Evolutionary conservation across 768 basidiomycete genomes (phyloP).

Genomic region (Rickenella mellea): DNA sequence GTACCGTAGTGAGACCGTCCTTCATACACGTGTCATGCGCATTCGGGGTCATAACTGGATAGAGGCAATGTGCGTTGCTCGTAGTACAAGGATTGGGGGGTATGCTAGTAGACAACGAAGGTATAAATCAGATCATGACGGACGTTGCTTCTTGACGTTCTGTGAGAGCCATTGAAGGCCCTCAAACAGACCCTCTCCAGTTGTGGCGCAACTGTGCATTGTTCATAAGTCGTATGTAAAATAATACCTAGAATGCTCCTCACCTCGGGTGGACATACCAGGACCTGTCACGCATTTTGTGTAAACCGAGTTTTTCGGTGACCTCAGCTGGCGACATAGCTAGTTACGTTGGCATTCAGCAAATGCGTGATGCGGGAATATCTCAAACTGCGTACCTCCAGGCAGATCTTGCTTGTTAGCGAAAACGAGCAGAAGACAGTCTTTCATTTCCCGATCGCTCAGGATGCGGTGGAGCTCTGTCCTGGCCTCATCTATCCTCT

Average conservation of each 20-base stretch:
- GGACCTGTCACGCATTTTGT: slow-evolving; percentile 92
- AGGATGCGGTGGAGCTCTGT: slow-evolving; percentile 93
- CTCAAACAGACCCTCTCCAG: slow-evolving; percentile 94
- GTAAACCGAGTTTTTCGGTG: slow-evolving; percentile 91
- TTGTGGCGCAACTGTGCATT: slow-evolving; percentile 74
- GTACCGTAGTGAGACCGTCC: no score
- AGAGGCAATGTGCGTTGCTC: no score
- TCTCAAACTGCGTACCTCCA: slow-evolving; percentile 53
- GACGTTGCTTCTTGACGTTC: slow-evolving; percentile 84
- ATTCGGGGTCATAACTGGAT: no score
- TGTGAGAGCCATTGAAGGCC: slow-evolving; percentile 96
- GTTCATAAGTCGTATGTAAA: neutral
- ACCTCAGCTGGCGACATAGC: slow-evolving; percentile 99
- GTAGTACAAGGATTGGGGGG: neutral
- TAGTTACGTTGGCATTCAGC: slow-evolving; percentile 18
- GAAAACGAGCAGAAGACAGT: slow-evolving; percentile 94
- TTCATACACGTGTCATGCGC: no score
- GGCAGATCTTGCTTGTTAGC: slow-evolving; percentile 99
- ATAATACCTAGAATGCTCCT: slow-evolving; percentile 13
- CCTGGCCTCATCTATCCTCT: slow-evolving; percentile 93
- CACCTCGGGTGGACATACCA: slow-evolving; percentile 99
- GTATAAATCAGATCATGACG: slow-evolving; percentile 35
- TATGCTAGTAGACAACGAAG: neutral
- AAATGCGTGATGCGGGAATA: neutral
- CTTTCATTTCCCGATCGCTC: slow-evolving; percentile 96